Percentiles rank a stretch among this genome's conserved stretches.
phyloP scores from a whole-genome alignment of 192 early-diverging fungal genomes.

The Linnemannia zychae region DNA sequence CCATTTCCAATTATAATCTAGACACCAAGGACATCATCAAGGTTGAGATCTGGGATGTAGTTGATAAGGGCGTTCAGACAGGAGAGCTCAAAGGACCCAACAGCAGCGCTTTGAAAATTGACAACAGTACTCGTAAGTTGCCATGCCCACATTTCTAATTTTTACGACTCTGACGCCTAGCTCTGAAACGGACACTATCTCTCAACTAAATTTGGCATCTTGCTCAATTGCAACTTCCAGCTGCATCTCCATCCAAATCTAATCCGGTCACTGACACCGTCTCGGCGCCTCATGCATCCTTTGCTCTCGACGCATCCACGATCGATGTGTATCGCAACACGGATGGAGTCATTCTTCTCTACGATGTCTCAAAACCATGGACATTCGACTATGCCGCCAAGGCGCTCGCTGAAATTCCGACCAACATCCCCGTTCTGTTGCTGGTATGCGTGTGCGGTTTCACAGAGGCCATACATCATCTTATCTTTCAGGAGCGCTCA shows the following conservation, averaged over 20 bases:
- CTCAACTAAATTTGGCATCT: not conserved
- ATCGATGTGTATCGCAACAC: slow-evolving; percentile 74
- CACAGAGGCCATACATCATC: not conserved
- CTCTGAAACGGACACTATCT: not conserved
- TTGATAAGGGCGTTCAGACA: slow-evolving; percentile 65
- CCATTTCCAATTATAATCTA: not conserved
- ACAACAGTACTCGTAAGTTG: slow-evolving; percentile 46
- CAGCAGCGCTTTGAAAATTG: slow-evolving; percentile 47
- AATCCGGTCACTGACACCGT: not conserved
- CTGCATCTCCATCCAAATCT: slow-evolving; percentile 31
- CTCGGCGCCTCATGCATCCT: slow-evolving; percentile 37
- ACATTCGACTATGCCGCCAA: slow-evolving; percentile 69
- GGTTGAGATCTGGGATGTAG: slow-evolving; percentile 74
- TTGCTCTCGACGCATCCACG: slow-evolving; percentile 67
- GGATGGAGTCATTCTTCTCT: slow-evolving; percentile 67
- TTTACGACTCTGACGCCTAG: not conserved
- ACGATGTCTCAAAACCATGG: slow-evolving; percentile 73
- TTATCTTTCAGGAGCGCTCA: not conserved
- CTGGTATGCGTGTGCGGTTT: slow-evolving; percentile 49
- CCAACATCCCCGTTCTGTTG: slow-evolving; percentile 61
- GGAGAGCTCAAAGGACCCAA: slow-evolving; percentile 16
- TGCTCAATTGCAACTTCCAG: slow-evolving; percentile 5
- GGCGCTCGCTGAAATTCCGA: slow-evolving; percentile 60
- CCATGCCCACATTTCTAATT: not conserved
- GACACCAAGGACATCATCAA: slow-evolving; percentile 72